Base-by-base conservation (phyloP, 345 rosid genomes). In the Pelargonium nanum region DNA sequence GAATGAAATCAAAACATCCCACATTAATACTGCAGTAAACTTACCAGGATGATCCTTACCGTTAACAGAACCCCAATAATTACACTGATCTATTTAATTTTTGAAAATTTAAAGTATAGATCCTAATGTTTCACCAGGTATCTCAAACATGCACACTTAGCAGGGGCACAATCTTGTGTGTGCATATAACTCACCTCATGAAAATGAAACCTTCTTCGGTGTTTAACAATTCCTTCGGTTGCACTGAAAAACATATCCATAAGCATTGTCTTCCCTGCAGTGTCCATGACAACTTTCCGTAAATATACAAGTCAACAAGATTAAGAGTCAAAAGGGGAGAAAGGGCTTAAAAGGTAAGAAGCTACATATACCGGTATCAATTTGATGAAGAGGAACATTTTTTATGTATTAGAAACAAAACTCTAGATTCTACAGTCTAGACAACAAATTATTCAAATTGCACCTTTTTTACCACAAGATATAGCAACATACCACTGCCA, bases 231-330 rank as follows among this genome's bases (percentile, higher is more conserved):
- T 61, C 88, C 90, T 60, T 79, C 77, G 53, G 89, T 85, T 28
- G 85, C 78, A 22, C 83, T 73, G 71, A 88, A 88, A 80, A 91
- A 91, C 98, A 91, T 86, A 74, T 88, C 98, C 98, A 91, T 88
- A 53, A 91, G 72, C 96, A 91, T 91, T 40, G 98, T 91, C 88
- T 91, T 88, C 56, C 98, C 98, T 91, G 61, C 70, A 81, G 48
- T n/a, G 54, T 58, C 64, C 1, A 50, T 19, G 48, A 32, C 24
- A 21, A 56, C 40, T 32, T 26, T 57, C 65, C 65, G 55, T 24
- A 22, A 30, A 55, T 53, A 57, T 1, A 34, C 50, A 20, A 28
- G 7, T 30, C 26, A 22, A 44, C 22, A 64, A 62, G 44, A 24
- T 21, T 22, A 28, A 44, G 30, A 15, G 56, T 45, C 58, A 48